These are phyloP conservation scores for Fusarium sp. DNA, from an alignment of 2,329 filamentous ascomycete species.

Conservation along the genomic window DNA sequence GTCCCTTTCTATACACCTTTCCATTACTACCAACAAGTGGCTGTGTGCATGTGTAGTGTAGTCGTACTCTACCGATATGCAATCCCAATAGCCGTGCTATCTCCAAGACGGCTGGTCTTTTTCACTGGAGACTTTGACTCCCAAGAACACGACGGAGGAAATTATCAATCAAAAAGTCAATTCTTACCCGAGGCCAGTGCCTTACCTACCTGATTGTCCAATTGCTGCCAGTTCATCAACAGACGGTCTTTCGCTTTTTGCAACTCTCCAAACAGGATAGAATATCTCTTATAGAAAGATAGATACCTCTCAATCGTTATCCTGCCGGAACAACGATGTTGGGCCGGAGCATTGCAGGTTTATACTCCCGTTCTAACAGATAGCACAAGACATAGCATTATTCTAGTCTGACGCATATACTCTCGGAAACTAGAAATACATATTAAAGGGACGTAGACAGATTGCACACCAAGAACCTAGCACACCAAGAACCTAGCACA, in stretches of 20 bases:
- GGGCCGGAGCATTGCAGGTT: no score
- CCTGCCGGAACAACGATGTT: not conserved
- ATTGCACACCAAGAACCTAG: not conserved
- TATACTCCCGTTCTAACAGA: not conserved
- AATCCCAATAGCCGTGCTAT: constrained; percentile 14
- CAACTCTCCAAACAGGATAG: not conserved
- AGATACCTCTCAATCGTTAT: not conserved
- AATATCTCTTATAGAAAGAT: not conserved
- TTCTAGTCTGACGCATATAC: not conserved
- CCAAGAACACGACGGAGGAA: not conserved
- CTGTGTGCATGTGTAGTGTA: not conserved
- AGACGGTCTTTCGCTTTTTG: not conserved
- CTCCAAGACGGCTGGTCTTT: not conserved
- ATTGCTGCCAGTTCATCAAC: not conserved
- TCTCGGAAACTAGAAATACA: not conserved
- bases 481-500: not conserved
- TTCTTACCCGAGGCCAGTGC: no score
- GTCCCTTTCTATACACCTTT: not conserved
- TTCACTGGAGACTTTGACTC: not conserved
- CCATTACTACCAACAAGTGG: not conserved
- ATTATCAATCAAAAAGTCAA: not conserved
- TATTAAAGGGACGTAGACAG: not conserved
- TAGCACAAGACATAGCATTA: not conserved
- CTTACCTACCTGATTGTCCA: not conserved
- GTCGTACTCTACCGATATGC: not conserved